Base-by-base conservation (phyloP, 2,329 filamentous ascomycete species). In the Drechslerella coelobrocha region DNA sequence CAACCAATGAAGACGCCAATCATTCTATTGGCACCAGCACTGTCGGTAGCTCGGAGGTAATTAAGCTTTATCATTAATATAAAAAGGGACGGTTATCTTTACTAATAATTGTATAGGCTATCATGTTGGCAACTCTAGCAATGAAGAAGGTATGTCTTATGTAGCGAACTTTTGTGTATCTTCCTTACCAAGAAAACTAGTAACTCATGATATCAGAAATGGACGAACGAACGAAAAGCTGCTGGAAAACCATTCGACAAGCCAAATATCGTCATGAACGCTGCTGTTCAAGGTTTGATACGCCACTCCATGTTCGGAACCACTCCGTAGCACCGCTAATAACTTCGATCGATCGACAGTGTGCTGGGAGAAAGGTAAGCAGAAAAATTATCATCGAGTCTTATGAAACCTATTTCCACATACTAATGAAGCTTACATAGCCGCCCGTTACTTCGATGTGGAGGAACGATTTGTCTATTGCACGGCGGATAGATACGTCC, bases 221-320 rank as follows among this genome's bases (percentile, higher is more conserved):
- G 93, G 93, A 88, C 90, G 82, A 92, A 94, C 79, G 88, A 88
- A 81, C 88, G 91, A 75, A 85, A 89, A 78, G 91, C 89, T 2
- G 90, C 86, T 75, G 92, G 92, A 72, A 94, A 95, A 82, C 85
- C 91, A 60, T 85, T 79, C 71, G 90, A 92, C 73, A 84, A 85
- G 47, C 93, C 93, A 61, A 97, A 97, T 81, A 88, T 97, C 72
- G 82, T 97, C 82, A 97, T 97, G 93, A 94, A 90, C 76, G 91
- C 90, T 24, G 92, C 93, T 29, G 93, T 97, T 1, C 93, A 97
- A 81, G 93, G 97, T 41, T 96, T 92, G 83, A 97, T 92, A 92
- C 92, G 97, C 80, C 97, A 97, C 82, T 88, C 89, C 0, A 12
- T 34, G 37, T 61, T 31, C 24, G 10, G 21, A n/a, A 37, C n/a